These are phyloP conservation scores for Gossypium raimondii DNA, from an alignment of 345 rosid species.

Conservation along the genomic window DNA sequence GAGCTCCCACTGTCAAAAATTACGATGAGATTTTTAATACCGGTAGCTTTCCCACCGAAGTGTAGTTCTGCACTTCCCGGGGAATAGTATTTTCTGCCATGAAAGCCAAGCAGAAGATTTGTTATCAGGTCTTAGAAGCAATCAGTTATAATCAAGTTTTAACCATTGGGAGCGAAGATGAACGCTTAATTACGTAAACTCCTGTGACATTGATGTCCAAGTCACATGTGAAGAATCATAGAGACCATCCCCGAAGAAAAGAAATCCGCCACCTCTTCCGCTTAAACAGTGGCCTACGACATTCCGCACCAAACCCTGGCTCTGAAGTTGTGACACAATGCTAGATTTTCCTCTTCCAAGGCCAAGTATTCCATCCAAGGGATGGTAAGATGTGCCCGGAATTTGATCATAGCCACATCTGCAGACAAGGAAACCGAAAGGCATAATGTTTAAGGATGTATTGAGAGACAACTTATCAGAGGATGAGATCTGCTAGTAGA, in stretches of 20 bases:
- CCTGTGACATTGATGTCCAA: conserved; percentile 78
- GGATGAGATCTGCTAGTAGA: not conserved
- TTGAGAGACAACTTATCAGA: conserved; percentile 11
- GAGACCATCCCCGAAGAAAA: conserved; percentile 80
- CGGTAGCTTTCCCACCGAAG: conserved; percentile 60
- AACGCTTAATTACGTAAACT: conserved; percentile 36
- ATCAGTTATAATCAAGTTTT: not conserved
- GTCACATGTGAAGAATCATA: conserved; percentile 57
- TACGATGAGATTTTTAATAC: conserved; percentile 42
- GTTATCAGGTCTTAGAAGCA: conserved; percentile 7
- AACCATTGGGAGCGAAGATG: not conserved
- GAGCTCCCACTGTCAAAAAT: conserved; percentile 91
- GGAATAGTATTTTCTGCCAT: conserved; percentile 69
- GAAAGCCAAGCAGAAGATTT: conserved; percentile 6
- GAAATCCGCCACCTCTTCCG: conserved; percentile 74
- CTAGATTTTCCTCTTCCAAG: conserved; percentile 86
- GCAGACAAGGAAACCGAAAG: conserved; percentile 14
- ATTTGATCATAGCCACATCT: conserved; percentile 91
- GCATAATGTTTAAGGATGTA: not conserved
- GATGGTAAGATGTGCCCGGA: conserved; percentile 60
- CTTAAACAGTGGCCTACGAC: conserved; percentile 88
- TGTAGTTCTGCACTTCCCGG: conserved; percentile 70
- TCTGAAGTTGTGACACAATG: conserved; percentile 72
- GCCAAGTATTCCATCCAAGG: conserved; percentile 94
- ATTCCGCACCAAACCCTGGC: conserved; percentile 58